phyloP scores from a whole-genome alignment of 2,329 filamentous ascomycete genomes.

The Neoarthrinium moseri region DNA sequence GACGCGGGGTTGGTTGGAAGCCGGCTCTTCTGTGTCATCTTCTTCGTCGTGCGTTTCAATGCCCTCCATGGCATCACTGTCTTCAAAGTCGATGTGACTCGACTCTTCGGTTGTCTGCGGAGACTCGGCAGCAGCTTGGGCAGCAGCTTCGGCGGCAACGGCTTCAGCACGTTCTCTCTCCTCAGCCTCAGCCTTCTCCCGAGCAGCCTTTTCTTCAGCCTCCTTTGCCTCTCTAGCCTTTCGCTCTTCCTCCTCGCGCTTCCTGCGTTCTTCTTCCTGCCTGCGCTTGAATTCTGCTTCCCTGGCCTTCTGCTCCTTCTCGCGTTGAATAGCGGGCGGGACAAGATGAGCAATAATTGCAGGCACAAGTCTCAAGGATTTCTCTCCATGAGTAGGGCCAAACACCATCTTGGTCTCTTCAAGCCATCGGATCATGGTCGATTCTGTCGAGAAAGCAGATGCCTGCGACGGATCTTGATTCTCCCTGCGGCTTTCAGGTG shows the following conservation, averaged over 20 bases:
- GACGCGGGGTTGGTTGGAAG: slow-evolving; percentile 60
- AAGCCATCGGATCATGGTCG: slow-evolving; percentile 77
- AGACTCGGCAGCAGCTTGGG: slow-evolving; percentile 49
- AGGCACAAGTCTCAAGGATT: slow-evolving; percentile 65
- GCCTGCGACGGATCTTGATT: slow-evolving; percentile 68
- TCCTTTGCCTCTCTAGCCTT: slow-evolving; percentile 69
- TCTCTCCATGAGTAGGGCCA: slow-evolving; percentile 65
- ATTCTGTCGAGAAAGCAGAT: slow-evolving; percentile 69
- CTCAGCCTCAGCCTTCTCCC: slow-evolving; percentile 69
- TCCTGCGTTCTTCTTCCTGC: slow-evolving; percentile 59
- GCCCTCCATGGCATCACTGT: slow-evolving; percentile 29
- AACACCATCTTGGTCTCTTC: slow-evolving; percentile 90
- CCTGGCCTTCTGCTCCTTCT: slow-evolving; percentile 67
- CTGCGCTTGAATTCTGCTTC: slow-evolving; percentile 53
- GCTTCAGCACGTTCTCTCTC: slow-evolving; percentile 65
- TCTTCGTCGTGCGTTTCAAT: slow-evolving; percentile 31
- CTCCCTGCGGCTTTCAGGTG: slow-evolving; percentile 50
- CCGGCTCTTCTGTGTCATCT: slow-evolving; percentile 35
- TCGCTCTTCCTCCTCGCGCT: slow-evolving; percentile 64
- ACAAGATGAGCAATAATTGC: slow-evolving; percentile 72
- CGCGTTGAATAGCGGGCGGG: slow-evolving; percentile 79
- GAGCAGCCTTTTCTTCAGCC: slow-evolving; percentile 64
- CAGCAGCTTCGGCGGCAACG: slow-evolving; percentile 44
- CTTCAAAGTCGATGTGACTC: slow-evolving; percentile 23
- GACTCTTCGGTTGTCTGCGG: slow-evolving; percentile 39